Evolutionary conservation across 2,329 filamentous ascomycete genomes (phyloP).

Genomic region (Fusarium pseudocircinatum): DNA sequence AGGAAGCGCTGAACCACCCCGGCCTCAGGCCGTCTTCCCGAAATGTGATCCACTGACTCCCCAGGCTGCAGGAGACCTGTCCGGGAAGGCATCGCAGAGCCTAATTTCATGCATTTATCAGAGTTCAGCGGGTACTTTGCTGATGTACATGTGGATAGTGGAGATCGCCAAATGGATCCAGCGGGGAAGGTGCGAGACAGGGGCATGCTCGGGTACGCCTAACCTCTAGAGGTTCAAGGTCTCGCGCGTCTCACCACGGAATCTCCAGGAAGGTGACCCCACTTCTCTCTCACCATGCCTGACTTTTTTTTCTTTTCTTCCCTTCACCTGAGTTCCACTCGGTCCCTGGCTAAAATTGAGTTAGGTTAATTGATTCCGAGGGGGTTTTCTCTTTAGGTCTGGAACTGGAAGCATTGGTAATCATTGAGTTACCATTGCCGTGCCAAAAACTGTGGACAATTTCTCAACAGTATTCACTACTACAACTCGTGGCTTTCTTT

Average conservation of each 20-base stretch:
- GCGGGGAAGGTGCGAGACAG: slow-evolving; percentile 27
- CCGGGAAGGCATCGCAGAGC: background rate
- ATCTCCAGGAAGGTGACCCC: slow-evolving; percentile 33
- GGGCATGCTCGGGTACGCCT: slow-evolving; percentile 42
- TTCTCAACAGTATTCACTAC: background rate
- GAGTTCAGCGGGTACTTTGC: background rate
- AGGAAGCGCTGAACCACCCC: slow-evolving; percentile 17
- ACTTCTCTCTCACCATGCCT: slow-evolving; percentile 24
- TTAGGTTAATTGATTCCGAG: slow-evolving; percentile 4
- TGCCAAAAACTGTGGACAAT: background rate
- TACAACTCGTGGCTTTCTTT: background rate
- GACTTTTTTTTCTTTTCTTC: slow-evolving; percentile 11
- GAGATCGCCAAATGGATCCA: slow-evolving; percentile 12
- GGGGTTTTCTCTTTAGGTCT: background rate
- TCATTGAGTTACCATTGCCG: background rate
- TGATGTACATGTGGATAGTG: slow-evolving; percentile 7
- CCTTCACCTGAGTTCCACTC: slow-evolving; percentile 25
- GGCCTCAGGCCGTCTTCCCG: slow-evolving; percentile 24
- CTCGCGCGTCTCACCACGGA: slow-evolving; percentile 41
- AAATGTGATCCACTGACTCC: slow-evolving; percentile 17
- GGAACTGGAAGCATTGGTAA: slow-evolving; percentile 14
- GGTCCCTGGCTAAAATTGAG: slow-evolving; percentile 21
- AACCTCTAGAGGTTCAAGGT: slow-evolving; percentile 46
- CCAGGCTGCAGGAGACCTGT: slow-evolving; percentile 26
- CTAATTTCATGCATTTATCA: slow-evolving; percentile 31